A percentile compares a stretch with the other conserved stretches of the same genome.
phyloP scores from a whole-genome alignment of 768 basidiomycete species.

The Suillus discolor region DNA sequence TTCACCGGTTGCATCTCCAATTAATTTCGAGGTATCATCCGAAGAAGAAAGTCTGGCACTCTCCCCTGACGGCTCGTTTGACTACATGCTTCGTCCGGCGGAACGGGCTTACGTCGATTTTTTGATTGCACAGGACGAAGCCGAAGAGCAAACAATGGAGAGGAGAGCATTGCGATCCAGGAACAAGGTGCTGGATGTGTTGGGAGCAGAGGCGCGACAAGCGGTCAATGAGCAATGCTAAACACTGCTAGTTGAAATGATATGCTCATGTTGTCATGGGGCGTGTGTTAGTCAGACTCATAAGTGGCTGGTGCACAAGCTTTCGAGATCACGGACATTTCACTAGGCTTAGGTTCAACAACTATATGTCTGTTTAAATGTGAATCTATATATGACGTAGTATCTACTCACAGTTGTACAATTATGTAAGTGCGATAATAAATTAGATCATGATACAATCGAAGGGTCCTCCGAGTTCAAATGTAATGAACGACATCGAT shows the following conservation, averaged over 20 bases:
- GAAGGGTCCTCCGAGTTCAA: not conserved
- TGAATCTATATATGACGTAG: not conserved
- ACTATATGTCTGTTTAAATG: too few species aligned
- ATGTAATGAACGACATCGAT: not conserved
- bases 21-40: not conserved
- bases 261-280: not conserved
- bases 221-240: slow-evolving; percentile 6
- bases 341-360: too few species aligned
- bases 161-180: slow-evolving; percentile 10
- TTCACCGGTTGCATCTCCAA: not conserved
- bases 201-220: slow-evolving; percentile 12
- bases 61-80: not conserved
- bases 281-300: too few species aligned
- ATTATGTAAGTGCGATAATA: not conserved
- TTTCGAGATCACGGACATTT: too few species aligned
- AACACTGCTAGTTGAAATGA: not conserved
- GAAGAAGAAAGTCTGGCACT: not conserved
- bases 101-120: slow-evolving; percentile 4
- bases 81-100: not conserved
- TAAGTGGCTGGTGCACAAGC: not conserved
- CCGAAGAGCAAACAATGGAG: not conserved
- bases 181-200: slow-evolving; percentile 14
- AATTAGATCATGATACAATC: not conserved
- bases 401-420: not conserved
- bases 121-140: slow-evolving; percentile 2